phyloP scores from a whole-genome alignment of 257 asterid species.

The Petrea volubilis region DNA sequence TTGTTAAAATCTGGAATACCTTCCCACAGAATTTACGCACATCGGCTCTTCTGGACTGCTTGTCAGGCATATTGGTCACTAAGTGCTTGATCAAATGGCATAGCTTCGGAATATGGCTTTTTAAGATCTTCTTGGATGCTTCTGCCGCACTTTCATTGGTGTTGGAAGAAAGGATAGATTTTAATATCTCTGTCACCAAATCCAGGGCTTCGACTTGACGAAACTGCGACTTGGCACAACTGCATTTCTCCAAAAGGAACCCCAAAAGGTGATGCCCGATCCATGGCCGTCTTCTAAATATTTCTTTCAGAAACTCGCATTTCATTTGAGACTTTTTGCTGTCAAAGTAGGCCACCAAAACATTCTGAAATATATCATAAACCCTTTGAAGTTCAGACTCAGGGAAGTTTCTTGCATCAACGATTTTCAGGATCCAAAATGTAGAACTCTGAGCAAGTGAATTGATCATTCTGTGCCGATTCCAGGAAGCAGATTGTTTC shows the following conservation, averaged over 20 bases:
- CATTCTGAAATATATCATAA: conserved; percentile 52
- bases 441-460: conserved; percentile 84
- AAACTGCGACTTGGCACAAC: conserved; percentile 62
- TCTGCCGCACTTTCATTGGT: conserved; percentile 32
- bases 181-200: conserved; percentile 60
- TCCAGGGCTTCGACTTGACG: conserved; percentile 91
- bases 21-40: conserved; percentile 83
- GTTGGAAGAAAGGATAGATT: conserved; percentile 35
- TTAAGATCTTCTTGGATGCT: conserved; percentile 40
- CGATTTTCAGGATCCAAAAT: conserved; percentile 79
- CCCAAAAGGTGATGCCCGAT: conserved; percentile 63
- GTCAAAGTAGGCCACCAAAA: conserved; percentile 60
- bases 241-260: conserved; percentile 81
- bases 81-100: conserved; percentile 52
- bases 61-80: conserved; percentile 78
- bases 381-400: conserved; percentile 60
- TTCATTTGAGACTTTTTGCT: conserved; percentile 86
- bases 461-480: conserved; percentile 68
- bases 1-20: conserved; percentile 59
- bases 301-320: conserved; percentile 71
- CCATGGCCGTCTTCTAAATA: conserved; percentile 77
- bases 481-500: conserved; percentile 76
- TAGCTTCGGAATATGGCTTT: conserved; percentile 50
- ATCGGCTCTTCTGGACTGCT: conserved; percentile 76
- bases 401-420: conserved; percentile 64